A percentile compares a stretch with the other conserved stretches of the same genome.
These are phyloP conservation scores for Sclerotinia sclerotiorum DNA, from an alignment of 2,329 filamentous ascomycete genomes.

Conservation along the genomic window DNA sequence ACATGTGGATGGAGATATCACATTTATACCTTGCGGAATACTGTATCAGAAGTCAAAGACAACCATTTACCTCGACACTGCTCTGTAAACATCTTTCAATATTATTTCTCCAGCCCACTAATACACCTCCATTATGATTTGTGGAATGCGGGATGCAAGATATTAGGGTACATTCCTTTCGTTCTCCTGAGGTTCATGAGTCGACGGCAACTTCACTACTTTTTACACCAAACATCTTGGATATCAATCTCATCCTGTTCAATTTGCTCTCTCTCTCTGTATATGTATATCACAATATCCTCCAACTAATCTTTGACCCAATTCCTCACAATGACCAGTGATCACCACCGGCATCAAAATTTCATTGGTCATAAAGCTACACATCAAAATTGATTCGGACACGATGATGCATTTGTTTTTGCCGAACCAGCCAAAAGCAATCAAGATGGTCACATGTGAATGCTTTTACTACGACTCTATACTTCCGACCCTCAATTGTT, in stretches of 20 bases:
- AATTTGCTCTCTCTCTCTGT: not conserved
- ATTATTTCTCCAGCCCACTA: not conserved
- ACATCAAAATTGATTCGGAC: not conserved
- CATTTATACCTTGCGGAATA: not conserved
- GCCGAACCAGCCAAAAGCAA: slow-evolving; percentile 16
- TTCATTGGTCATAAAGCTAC: not conserved
- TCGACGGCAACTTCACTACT: too few species aligned
- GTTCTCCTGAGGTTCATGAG: too few species aligned
- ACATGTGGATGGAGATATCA: not conserved
- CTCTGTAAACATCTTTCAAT: not conserved
- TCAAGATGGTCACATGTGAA: slow-evolving; percentile 19
- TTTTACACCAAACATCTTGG: too few species aligned
- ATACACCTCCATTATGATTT: too few species aligned
- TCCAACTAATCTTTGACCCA: not conserved
- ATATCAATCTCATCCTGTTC: too few species aligned
- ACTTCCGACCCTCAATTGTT: not conserved
- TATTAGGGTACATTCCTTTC: too few species aligned
- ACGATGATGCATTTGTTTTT: not conserved
- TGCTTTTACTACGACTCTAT: not conserved
- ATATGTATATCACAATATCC: not conserved
- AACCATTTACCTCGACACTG: too few species aligned
- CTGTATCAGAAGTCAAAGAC: not conserved
- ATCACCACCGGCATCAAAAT: not conserved
- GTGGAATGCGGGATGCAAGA: not conserved
- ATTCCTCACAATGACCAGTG: not conserved